Evolutionary conservation across 2,329 filamentous ascomycete species (phyloP), one percentile per base, ranked within the genome.

Genomic region (Phoma sp.): DNA sequence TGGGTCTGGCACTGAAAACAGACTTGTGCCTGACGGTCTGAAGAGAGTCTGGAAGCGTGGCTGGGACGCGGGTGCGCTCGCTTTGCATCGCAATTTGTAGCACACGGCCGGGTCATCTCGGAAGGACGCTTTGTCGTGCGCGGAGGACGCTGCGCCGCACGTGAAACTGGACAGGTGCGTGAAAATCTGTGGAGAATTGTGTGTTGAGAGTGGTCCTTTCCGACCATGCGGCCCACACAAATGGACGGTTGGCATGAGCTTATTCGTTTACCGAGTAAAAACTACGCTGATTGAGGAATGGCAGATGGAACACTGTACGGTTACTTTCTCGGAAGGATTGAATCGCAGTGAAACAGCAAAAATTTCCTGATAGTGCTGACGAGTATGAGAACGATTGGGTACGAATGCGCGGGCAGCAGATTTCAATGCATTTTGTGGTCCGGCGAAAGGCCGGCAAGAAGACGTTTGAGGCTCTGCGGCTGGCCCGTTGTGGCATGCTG

Each of bases 381-480:
- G 7, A 47, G 46, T 43, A 32, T 8, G 7, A 18, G 8, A 47
- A 22, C 14, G 30, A 55, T 55, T 55, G 30, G 52, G 23, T 18
- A 32, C 36, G 36, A 41, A 25, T 18, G 29, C 35, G 50, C 10
- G 8, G 25, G 33, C 25, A 13, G 11, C 23, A 45, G 18, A 36
- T 33, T 25, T 40, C 11, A 35, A 35, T 40, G 23, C 27, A 24
- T 43, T 37, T 14, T 29, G 36, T 47, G 46, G 37, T 45, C 32
- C 46, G 46, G 52, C 46, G 46, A 50, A 38, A 50, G 38, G 29
- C 36, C 46, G 52, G 41, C 52, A n/a, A 40, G 11, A 9, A 11
- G 29, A 42, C 40, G 46, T 55, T 54, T 49, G 52, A 50, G 52
- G 52, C 52, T 55, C 52, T 55, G 52, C 52, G 52, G 52, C 46